Percentiles rank a stretch among this genome's conserved stretches.
These are phyloP conservation scores for Xanthoceras sorbifolium DNA, from an alignment of 345 rosid species.

Conservation along the genomic window DNA sequence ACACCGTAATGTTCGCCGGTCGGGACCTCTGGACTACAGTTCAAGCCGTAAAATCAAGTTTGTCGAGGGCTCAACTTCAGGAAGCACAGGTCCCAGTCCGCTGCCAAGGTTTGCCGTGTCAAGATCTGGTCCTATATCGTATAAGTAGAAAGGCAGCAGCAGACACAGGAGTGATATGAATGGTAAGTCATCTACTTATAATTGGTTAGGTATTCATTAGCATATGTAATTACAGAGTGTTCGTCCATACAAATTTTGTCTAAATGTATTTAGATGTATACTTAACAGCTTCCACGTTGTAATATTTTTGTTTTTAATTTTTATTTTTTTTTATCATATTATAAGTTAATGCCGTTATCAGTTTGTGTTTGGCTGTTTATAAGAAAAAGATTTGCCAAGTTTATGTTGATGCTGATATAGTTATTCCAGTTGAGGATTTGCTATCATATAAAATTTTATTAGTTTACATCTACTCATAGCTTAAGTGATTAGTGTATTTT, in stretches of 20 bases:
- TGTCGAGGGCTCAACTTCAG: constrained; percentile 72
- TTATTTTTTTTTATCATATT: constrained; percentile 4
- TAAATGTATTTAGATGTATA: constrained; percentile 22
- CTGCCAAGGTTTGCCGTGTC: constrained; percentile 93
- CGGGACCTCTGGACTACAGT: constrained; percentile 93
- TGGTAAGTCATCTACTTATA: constrained; percentile 19
- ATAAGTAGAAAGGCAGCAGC: constrained; percentile 48
- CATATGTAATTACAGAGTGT: constrained; percentile 12
- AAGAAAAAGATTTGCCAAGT: not conserved
- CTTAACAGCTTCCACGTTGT: constrained; percentile 6
- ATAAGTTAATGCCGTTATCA: constrained; percentile 20
- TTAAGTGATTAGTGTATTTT: too few species aligned
- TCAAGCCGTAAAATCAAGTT: constrained; percentile 67
- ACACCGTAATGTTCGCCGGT: constrained; percentile 70
- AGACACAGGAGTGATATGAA: not conserved
- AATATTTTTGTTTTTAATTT: not conserved
- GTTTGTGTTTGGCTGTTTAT: not conserved
- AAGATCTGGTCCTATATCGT: constrained; percentile 90
- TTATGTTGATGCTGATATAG: too few species aligned
- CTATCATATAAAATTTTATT: too few species aligned
- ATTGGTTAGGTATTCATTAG: not conserved
- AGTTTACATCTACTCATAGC: too few species aligned
- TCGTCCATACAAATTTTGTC: constrained; percentile 17
- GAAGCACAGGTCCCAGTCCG: constrained; percentile 81
- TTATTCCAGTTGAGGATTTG: too few species aligned